Conservation (phyloP, 2,329 filamentous ascomycete genomes). For the Curvularia sp. region DNA sequence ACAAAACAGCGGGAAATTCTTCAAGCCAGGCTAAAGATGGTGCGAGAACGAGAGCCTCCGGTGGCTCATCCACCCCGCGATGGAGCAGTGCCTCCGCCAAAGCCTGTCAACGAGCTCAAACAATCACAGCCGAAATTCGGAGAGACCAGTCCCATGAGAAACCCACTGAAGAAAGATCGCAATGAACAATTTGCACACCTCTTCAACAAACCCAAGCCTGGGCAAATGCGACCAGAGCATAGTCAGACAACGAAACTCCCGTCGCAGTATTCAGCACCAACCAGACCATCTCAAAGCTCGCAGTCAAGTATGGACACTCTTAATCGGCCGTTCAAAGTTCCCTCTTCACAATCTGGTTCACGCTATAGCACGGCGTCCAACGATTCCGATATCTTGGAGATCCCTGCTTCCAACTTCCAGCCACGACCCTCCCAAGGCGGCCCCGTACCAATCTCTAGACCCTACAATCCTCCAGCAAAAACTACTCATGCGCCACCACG, state of each 20-base stretch:
- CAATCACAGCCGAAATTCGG: conserved; percentile 60
- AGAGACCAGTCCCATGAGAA: conserved; percentile 64
- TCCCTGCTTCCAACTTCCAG: conserved; percentile 46
- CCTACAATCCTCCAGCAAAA: conserved; percentile 54
- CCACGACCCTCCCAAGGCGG: conserved; percentile 33
- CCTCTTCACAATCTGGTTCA: conserved; percentile 26
- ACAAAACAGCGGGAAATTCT: conserved; percentile 5
- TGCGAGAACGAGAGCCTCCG: conserved; percentile 59
- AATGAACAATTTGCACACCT: conserved; percentile 48
- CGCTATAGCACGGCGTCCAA: conserved; percentile 39
- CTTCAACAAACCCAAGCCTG: conserved; percentile 62
- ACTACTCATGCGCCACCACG: conserved; percentile 60
- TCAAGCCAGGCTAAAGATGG: conserved; percentile 52
- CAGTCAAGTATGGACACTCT: conserved; percentile 11
- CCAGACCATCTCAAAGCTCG: conserved; percentile 13
- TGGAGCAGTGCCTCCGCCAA: conserved; percentile 25
- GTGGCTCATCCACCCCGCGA: conserved; percentile 44
- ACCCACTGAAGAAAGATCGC: conserved; percentile 52
- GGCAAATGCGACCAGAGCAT: conserved; percentile 59
- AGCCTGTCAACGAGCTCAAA: conserved; percentile 45
- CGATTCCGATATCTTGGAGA: conserved; percentile 46
- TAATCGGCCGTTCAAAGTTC: conserved; percentile 26
- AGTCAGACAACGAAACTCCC: conserved; percentile 50
- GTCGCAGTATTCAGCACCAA: conserved; percentile 25
- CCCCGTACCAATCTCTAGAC: conserved; percentile 57